Evolutionary conservation across 2,329 filamentous ascomycete species (phyloP), one percentile per base, ranked within the genome.

Genomic region (Cladosporium sp.): DNA sequence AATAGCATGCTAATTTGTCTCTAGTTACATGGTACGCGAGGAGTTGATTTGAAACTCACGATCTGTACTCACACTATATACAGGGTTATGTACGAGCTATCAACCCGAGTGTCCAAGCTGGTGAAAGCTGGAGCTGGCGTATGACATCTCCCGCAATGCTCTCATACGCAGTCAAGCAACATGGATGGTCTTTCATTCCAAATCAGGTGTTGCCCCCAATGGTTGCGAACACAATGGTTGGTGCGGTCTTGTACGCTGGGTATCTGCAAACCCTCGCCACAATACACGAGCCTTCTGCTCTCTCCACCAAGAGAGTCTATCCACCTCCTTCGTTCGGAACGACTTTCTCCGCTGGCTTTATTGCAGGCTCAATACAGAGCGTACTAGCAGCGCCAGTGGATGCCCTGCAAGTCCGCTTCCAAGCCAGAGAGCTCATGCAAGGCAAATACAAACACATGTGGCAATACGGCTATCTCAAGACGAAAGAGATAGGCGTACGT

Each of bases 121-220:
- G 72, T 19, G 67, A 72, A 28, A 63, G 68, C 53, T 84, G 81
- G 81, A 82, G 80, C 46, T 78, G 84, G 68, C 75, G 80, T 50
- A 78, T 81, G 63, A 87, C 84, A 0, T 87, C 85, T 2, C 85
- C 85, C 0, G 85, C 83, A 1, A 76, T 91, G 5, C 72, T 90
- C 28, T 79, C 80, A 0, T 80, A 84, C 43, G 86, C 86, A 0
- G 76, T 90, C 35, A 75, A 74, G 46, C 78, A 81, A n/a, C 76
- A 89, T 54, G 87, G 87, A 46, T 89, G 86, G 86, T 72, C 76
- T 16, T 83, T 90, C 50, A 77, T 91, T 9, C 86, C 85, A 0
- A 83, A 88, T 56, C 85, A 89, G 70, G 81, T 90, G n/a, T 70
- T 90, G 16, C 86, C 87, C 40, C 87, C 87, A 11, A 73, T 90